A percentile compares a stretch with the other conserved stretches of the same genome.
Conservation (phyloP, 1,139 yeast species). For the Yamadazyma spencermartinsiae region DNA sequence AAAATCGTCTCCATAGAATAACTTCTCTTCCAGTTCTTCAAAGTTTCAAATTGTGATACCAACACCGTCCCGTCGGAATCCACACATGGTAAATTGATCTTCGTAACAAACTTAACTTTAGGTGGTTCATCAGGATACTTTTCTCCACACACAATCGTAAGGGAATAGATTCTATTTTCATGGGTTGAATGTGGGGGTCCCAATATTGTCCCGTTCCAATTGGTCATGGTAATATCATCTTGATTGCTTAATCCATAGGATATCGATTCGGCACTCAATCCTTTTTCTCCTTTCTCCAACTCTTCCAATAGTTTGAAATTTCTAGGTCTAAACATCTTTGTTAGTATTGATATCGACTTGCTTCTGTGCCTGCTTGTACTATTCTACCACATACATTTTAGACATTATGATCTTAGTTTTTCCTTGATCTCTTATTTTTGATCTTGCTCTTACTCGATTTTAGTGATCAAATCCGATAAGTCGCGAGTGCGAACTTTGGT, state of each 20-base stretch:
- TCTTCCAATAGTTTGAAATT: constrained; percentile 93
- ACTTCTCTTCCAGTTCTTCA: constrained; percentile 82
- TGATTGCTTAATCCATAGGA: constrained; percentile 88
- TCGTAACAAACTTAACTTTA: constrained; percentile 70
- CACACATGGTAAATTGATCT: constrained; percentile 90
- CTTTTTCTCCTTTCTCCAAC: constrained; percentile 97
- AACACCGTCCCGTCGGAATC: constrained; percentile 69
- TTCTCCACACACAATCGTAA: constrained; percentile 79
- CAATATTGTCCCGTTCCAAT: constrained; percentile 94
- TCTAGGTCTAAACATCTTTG: constrained; percentile 61
- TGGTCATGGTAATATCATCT: constrained; percentile 87
- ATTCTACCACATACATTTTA: constrained; percentile 12
- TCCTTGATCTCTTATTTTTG: too few relatives aligned
- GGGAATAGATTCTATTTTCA: constrained; percentile 89
- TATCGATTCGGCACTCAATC: constrained; percentile 94
- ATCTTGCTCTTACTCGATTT: too few relatives aligned
- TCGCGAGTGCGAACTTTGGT: too few relatives aligned
- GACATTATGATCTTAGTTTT: too few relatives aligned
- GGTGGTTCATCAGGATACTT: constrained; percentile 92
- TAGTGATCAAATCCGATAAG: too few relatives aligned
- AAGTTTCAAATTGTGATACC: constrained; percentile 60
- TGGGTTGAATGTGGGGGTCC: constrained; percentile 97
- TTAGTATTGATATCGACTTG: constrained; percentile 10
- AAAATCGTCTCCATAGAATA: constrained; percentile 91
- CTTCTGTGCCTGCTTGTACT: neutral